These are phyloP conservation scores for Leptomonas pyrrhocoris DNA, from an alignment of 208 protist species.

Conservation along the genomic window DNA sequence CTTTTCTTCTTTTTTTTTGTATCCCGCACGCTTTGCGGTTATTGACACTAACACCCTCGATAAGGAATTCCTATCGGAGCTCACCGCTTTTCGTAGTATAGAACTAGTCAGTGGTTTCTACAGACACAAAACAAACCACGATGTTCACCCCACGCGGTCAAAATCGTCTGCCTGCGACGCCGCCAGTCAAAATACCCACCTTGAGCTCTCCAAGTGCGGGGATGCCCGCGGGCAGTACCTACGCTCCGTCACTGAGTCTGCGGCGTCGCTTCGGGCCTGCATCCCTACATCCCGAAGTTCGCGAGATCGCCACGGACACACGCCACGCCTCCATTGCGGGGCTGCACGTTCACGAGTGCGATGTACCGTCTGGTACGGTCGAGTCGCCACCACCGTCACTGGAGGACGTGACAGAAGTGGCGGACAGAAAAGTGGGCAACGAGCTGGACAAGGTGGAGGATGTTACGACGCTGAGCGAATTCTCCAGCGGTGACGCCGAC, in stretches of 20 bases:
- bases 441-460: constrained; percentile 12
- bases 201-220: constrained; percentile 14
- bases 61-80: too few species aligned
- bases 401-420: not conserved
- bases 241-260: constrained; percentile 21
- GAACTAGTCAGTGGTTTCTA: too few species aligned
- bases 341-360: constrained; percentile 30
- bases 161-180: constrained; percentile 24
- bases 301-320: not conserved
- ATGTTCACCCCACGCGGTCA: constrained; percentile 35
- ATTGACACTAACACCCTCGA: too few species aligned
- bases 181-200: constrained; percentile 37
- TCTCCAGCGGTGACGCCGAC: not conserved
- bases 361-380: not conserved
- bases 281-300: not conserved
- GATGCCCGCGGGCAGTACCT: constrained; percentile 1
- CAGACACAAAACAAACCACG: too few species aligned
- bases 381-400: constrained; percentile 6
- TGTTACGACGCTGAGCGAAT: not conserved
- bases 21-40: too few species aligned
- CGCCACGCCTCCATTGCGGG: not conserved
- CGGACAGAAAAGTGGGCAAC: not conserved
- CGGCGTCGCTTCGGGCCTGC: constrained; percentile 9
- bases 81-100: not conserved
- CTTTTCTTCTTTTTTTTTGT: too few species aligned